Percentiles rank a stretch among this genome's conserved stretches.
Conservation (phyloP, 2,329 filamentous ascomycete genomes). For the Pezicula carpinea region DNA sequence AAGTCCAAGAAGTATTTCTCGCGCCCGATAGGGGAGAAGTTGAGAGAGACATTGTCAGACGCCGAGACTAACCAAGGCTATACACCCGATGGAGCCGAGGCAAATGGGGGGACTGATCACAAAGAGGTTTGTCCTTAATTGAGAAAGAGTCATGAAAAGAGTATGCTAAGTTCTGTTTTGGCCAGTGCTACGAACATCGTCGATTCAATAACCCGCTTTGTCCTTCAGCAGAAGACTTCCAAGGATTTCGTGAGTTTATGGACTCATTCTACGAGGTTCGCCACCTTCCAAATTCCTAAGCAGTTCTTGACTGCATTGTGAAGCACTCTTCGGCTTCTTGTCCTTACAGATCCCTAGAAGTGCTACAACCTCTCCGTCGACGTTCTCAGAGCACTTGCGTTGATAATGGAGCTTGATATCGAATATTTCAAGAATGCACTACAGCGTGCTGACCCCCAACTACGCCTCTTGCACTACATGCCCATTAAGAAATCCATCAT, state of each 20-base stretch:
- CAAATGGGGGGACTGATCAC: constrained; percentile 4
- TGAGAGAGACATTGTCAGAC: constrained; percentile 2
- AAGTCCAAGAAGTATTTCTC: constrained; percentile 5
- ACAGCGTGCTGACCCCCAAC: constrained; percentile 4
- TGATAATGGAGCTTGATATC: constrained; percentile 2
- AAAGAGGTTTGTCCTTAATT: not conserved
- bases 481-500: constrained; percentile 7
- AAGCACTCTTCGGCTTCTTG: not conserved
- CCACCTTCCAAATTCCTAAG: not conserved
- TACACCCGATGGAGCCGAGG: constrained; percentile 5
- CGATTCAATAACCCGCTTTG: constrained; percentile 4
- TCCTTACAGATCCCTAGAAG: not conserved
- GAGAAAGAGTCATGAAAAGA: not conserved
- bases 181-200: constrained; percentile 4
- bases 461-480: constrained; percentile 15
- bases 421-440: constrained; percentile 1
- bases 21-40: constrained; percentile 1
- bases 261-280: constrained; percentile 1
- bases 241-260: not conserved
- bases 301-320: not conserved
- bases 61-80: constrained; percentile 5
- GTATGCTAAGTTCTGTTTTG: not conserved
- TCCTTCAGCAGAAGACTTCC: not conserved
- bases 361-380: constrained; percentile 3
- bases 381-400: constrained; percentile 1